Evolutionary conservation across 192 early-diverging fungal genomes (phyloP).

Genomic region (Backusella tuberculispora): DNA sequence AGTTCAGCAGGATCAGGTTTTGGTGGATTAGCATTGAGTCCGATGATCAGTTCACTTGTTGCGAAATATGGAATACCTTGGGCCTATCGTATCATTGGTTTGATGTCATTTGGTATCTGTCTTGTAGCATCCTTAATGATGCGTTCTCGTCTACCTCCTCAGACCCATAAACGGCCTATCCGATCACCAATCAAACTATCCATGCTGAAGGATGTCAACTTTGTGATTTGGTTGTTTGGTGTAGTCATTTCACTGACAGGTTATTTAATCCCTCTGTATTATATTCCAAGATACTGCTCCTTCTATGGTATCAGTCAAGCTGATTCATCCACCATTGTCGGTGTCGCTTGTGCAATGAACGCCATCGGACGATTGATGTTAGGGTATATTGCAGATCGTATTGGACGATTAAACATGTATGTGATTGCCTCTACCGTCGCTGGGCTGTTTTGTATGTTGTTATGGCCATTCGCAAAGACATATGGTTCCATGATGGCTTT

Average conservation of each 20-base stretch:
- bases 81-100: conserved; percentile 55
- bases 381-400: conserved; percentile 28
- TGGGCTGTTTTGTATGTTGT: conserved; percentile 21
- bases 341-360: conserved; percentile 32
- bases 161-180: not conserved
- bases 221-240: conserved; percentile 35
- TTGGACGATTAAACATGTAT: conserved; percentile 36
- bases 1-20: conserved; percentile 67
- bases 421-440: conserved; percentile 22
- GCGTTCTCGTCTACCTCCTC: conserved; percentile 19
- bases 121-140: conserved; percentile 26
- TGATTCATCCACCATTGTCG: conserved; percentile 21
- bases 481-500: conserved; percentile 36
- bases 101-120: conserved; percentile 51
- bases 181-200: conserved; percentile 18
- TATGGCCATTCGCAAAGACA: conserved; percentile 35
- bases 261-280: conserved; percentile 47
- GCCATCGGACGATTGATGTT: conserved; percentile 28
- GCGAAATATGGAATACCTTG: conserved; percentile 57
- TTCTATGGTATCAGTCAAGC: conserved; percentile 17
- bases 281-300: conserved; percentile 32
- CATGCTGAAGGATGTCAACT: conserved; percentile 36
- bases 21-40: conserved; percentile 55
- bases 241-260: conserved; percentile 38
- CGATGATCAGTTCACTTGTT: conserved; percentile 45